Base-by-base conservation (phyloP, 164 flowering plant genomes). In the Tetracentron sinense region DNA sequence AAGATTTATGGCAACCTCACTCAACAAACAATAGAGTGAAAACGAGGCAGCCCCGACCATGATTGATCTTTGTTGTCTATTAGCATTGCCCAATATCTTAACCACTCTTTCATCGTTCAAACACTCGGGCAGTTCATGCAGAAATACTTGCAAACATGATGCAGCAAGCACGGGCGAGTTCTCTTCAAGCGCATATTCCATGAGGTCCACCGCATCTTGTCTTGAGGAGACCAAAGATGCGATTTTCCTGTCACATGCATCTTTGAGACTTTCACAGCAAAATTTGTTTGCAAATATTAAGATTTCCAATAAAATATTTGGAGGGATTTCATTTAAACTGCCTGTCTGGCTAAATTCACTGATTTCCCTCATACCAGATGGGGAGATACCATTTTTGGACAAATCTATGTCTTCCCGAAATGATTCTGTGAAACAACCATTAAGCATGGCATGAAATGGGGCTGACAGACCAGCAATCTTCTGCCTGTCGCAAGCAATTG, bases 401-500 rank as follows among this genome's bases (percentile, higher is more conserved):
- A 95, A 74, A 78, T 95, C 94, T 42, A 95, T 86, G 56, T 79
- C 82, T 47, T 91, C 92, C 27, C 54, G 55, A 57, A 71, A 72
- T 54, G 97, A 86, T 79, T 95, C 99, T 1, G 77, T 82, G 79
- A 91, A 95, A 68, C 74, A 69, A 15, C 99, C 99, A 79, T 86
- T 82, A 48, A 95, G 96, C 99, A 95, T 95, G 60, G 99, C 79
- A 63, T 74, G 75, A 72, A 95, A 95, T 60, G 99, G 97, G 66
- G 81, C 74, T 16, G 96, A 89, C 35, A 95, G 81, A 21, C 65
- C 64, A 0, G 99, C 89, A 48, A 95, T 81, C 73, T 79, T 86
- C 78, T 78, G 79, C 77, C 96, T 75, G 60, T 88, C 82, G 76
- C 99, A 95, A 23, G 65, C 65, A 67, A 91, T 81, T 66, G 68